Evolutionary conservation across 805 yeast genomes (phyloP).

Genomic region (Kodamaea neixiangensis): DNA sequence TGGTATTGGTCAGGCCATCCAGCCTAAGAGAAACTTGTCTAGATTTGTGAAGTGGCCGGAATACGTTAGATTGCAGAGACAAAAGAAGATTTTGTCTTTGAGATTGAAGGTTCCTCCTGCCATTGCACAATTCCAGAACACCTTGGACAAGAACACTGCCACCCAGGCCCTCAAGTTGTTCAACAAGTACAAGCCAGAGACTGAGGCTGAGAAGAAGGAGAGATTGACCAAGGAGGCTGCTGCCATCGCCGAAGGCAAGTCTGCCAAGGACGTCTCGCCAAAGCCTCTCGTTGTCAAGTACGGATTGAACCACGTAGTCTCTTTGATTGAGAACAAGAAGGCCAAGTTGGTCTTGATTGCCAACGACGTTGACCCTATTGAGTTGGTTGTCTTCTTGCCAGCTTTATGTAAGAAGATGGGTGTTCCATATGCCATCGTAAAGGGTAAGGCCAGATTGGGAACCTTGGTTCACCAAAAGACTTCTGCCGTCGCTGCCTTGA

Average conservation of each 20-base stretch:
- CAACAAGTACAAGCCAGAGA: constrained; percentile 99
- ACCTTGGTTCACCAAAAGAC: constrained; percentile 92
- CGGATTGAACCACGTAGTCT: constrained; percentile 99
- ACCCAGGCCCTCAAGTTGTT: constrained; percentile 94
- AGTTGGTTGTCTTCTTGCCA: constrained; percentile 94
- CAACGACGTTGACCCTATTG: constrained; percentile 99
- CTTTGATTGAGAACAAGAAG: constrained; percentile 97
- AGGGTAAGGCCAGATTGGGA: constrained; percentile 49
- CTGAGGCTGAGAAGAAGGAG: constrained; percentile 96
- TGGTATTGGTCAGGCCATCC: constrained; percentile 95
- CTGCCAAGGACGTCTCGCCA: constrained; percentile 93
- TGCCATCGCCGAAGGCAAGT: constrained; percentile 97
- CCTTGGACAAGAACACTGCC: constrained; percentile 98
- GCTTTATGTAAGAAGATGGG: constrained; percentile 99
- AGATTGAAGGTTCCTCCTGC: constrained; percentile 99
- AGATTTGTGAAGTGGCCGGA: constrained; percentile 99
- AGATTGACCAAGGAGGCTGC: constrained; percentile 99
- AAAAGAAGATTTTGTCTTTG: constrained; percentile 90
- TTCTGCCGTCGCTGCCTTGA: constrained; percentile 94
- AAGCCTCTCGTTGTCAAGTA: constrained; percentile 96
- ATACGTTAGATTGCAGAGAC: constrained; percentile 97
- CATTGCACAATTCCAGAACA: constrained; percentile 92
- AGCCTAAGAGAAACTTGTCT: constrained; percentile 93
- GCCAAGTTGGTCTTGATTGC: constrained; percentile 96
- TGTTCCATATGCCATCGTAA: constrained; percentile 66